These are phyloP conservation scores for Euphrasia confusa DNA, from an alignment of 257 asterid species.

Conservation along the genomic window DNA sequence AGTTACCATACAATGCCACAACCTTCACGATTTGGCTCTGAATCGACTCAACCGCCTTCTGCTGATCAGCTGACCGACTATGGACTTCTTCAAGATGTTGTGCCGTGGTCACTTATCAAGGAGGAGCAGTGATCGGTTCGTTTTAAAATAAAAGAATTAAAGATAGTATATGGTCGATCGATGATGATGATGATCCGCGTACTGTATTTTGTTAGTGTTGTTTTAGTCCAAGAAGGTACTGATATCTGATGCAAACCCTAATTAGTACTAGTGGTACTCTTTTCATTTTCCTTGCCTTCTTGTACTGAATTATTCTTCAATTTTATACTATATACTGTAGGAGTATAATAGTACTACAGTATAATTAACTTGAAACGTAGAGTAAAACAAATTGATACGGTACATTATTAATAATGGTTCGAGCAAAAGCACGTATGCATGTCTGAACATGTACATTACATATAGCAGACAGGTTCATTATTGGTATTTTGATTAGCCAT, in stretches of 20 bases:
- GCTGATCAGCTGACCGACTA: slow-evolving; percentile 25
- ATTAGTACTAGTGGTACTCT: too few species aligned
- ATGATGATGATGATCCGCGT: not conserved
- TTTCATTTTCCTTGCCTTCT: too few species aligned
- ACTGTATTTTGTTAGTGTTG: too few species aligned
- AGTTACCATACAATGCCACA: too few species aligned
- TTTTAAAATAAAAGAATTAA: not conserved
- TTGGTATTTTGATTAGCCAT: slow-evolving; percentile 8
- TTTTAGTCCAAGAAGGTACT: too few species aligned
- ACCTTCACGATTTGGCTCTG: slow-evolving; percentile 23
- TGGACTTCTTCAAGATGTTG: slow-evolving; percentile 56
- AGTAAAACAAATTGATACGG: too few species aligned
- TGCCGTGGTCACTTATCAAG: slow-evolving; percentile 37
- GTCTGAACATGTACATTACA: not conserved
- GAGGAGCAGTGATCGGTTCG: slow-evolving; percentile 23
- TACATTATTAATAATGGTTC: too few species aligned
- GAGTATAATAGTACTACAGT: too few species aligned
- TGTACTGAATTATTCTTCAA: too few species aligned
- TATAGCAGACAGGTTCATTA: not conserved
- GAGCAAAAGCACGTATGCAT: not conserved
- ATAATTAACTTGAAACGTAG: too few species aligned
- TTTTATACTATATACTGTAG: too few species aligned
- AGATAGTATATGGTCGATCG: not conserved
- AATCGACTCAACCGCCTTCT: slow-evolving; percentile 2
- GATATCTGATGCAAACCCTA: too few species aligned